phyloP scores from a whole-genome alignment of 352 stramenopile species.

The Pythium rhizo-oryzae region DNA sequence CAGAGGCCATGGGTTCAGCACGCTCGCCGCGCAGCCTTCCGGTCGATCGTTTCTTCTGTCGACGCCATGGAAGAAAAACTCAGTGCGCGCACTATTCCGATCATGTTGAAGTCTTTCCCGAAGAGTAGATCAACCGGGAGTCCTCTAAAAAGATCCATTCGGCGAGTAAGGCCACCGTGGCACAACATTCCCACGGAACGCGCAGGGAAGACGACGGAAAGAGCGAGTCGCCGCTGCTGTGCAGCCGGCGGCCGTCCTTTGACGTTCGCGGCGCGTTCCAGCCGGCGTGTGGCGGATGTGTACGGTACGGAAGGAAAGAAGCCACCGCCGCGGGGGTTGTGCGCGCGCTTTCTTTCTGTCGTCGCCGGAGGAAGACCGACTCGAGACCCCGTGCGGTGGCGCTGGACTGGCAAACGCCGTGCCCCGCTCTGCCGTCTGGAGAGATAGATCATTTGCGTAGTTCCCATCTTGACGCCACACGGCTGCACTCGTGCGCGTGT shows the following conservation, averaged over 20 bases:
- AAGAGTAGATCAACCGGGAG: background rate
- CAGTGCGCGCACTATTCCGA: background rate
- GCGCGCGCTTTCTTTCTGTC: slow-evolving; percentile 3
- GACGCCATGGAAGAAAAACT: background rate
- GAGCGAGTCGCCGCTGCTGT: background rate
- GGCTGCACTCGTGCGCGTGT: background rate
- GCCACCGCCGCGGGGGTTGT: background rate
- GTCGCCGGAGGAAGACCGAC: background rate
- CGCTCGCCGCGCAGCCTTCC: no score
- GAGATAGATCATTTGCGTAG: background rate
- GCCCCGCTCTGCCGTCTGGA: background rate
- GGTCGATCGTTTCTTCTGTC: background rate
- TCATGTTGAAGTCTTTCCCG: background rate
- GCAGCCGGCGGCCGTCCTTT: no score
- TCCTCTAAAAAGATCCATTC: background rate
- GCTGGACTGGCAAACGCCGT: no score
- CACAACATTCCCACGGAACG: background rate
- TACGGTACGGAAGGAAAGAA: background rate
- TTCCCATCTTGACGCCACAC: background rate
- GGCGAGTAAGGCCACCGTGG: background rate
- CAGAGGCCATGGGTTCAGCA: no score
- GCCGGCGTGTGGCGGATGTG: background rate
- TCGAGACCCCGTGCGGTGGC: no score
- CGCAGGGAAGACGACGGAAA: background rate
- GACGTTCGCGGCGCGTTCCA: background rate